Percentiles rank a stretch among this genome's conserved stretches.
These are phyloP conservation scores for Candida germanica DNA, from an alignment of 805 yeast species.

Conservation along the genomic window DNA sequence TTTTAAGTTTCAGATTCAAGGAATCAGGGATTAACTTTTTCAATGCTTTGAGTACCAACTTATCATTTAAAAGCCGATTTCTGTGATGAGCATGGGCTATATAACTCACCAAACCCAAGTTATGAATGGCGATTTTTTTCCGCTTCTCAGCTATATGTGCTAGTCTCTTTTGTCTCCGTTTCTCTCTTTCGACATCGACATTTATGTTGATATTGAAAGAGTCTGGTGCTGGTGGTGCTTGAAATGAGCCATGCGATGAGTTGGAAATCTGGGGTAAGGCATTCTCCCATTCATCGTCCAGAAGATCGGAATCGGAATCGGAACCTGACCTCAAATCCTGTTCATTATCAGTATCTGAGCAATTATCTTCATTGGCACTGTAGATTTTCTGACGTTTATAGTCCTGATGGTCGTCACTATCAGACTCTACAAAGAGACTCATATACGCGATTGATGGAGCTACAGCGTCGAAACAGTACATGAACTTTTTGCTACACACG, in stretches of 20 bases:
- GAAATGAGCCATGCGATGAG: neutral
- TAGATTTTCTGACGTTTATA: slow-evolving; percentile 4
- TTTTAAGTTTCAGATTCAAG: slow-evolving; percentile 16
- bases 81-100: slow-evolving; percentile 19
- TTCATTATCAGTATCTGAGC: neutral
- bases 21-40: slow-evolving; percentile 24
- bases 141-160: slow-evolving; percentile 5
- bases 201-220: slow-evolving; percentile 1
- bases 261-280: neutral
- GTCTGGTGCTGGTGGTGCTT: neutral
- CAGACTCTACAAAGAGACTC: slow-evolving; percentile 10
- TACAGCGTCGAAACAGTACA: too few species aligned
- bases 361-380: neutral
- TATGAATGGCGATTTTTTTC: slow-evolving; percentile 13
- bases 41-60: slow-evolving; percentile 18
- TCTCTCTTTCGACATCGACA: neutral
- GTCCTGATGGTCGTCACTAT: slow-evolving; percentile 1
- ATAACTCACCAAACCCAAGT: slow-evolving; percentile 23
- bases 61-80: slow-evolving; percentile 19
- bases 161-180: neutral
- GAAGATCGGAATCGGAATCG: slow-evolving; percentile 1
- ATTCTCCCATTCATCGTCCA: slow-evolving; percentile 9
- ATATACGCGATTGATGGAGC: slow-evolving; percentile 1
- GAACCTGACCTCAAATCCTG: slow-evolving; percentile 1
- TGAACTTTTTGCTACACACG: too few species aligned